phyloP scores from a whole-genome alignment of 2,329 filamentous ascomycete species.

The Nakataea oryzae region DNA sequence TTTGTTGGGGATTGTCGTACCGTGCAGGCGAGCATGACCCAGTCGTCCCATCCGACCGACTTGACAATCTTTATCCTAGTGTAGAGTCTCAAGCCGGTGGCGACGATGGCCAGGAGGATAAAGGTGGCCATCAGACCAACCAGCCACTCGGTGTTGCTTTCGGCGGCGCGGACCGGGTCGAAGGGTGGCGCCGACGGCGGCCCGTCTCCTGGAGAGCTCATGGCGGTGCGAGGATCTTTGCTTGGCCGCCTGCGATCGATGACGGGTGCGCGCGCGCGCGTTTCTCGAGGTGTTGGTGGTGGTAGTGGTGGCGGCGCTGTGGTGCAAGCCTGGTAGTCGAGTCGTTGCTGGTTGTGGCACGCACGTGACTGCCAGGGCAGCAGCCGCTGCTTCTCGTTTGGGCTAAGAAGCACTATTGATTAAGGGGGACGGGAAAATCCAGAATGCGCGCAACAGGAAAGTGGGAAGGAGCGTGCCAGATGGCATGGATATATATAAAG shows the following conservation, averaged over 20 bases:
- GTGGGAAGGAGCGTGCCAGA: neutral
- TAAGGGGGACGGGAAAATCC: no score
- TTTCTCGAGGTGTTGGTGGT: no score
- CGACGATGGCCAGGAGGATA: neutral
- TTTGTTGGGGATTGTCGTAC: no score
- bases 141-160: slow-evolving; percentile 1
- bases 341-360: neutral
- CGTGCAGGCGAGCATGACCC: neutral
- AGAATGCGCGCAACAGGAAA: neutral
- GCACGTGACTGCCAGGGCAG: neutral
- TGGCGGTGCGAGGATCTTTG: neutral
- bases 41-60: neutral
- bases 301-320: no score
- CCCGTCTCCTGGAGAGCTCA: neutral
- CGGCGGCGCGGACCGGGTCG: neutral
- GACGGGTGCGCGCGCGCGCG: neutral
- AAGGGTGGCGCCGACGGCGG: neutral
- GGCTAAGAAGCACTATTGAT: no score
- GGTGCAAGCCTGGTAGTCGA: neutral
- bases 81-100: neutral
- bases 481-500: neutral
- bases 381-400: no score
- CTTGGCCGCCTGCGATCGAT: neutral
- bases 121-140: neutral
- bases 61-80: neutral